Conservation (phyloP, 306 rosid species). For the Cucumis sativus region Cucumber_9930_V3 NC_026655.2:1321001-1321500, state of each 20-base stretch:
- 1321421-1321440: background rate
- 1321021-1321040: background rate
- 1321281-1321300: background rate
- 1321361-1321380: background rate
- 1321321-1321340: background rate
- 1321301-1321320: background rate
- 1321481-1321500: background rate
- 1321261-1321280: too few species aligned
- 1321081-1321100: too few species aligned
- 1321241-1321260: background rate
- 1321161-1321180: too few species aligned
- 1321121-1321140: too few species aligned
- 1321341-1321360: background rate
- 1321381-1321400: background rate
- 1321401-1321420: background rate
- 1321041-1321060: background rate
- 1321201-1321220: too few species aligned
- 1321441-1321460: background rate
- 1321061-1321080: too few species aligned
- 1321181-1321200: too few species aligned
- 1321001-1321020: background rate
- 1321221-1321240: background rate
- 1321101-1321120: too few species aligned
- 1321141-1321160: too few species aligned
- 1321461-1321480: background rate